These are phyloP conservation scores for Coemansia javaensis DNA, from an alignment of 192 early-diverging fungal genomes.

Conservation along the genomic window DNA sequence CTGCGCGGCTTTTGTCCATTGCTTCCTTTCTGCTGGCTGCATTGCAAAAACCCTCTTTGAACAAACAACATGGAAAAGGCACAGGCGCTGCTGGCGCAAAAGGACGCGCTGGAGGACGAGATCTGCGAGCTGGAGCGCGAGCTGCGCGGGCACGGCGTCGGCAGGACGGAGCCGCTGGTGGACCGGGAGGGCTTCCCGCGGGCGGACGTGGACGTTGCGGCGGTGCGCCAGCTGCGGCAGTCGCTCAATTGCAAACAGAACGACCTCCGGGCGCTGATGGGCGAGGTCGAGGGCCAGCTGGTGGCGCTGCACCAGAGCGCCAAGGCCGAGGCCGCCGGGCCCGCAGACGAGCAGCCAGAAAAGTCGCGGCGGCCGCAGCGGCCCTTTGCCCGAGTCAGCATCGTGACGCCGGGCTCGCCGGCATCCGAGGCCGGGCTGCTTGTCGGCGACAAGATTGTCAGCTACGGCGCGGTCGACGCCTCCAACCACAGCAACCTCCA, in stretches of 20 bases:
- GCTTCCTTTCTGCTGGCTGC: too few species aligned
- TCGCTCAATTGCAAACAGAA: constrained; percentile 53
- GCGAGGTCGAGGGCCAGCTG: constrained; percentile 52
- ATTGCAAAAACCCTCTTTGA: too few species aligned
- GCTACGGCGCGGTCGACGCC: constrained; percentile 15
- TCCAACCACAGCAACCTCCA: constrained; percentile 19
- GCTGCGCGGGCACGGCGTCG: constrained; percentile 41
- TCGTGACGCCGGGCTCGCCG: constrained; percentile 32
- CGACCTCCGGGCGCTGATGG: constrained; percentile 56
- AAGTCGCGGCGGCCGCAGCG: neutral
- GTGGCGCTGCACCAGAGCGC: constrained; percentile 37
- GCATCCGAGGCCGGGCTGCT: constrained; percentile 32
- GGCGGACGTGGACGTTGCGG: constrained; percentile 61
- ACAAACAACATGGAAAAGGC: constrained; percentile 25
- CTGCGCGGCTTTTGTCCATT: too few species aligned
- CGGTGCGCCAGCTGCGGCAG: constrained; percentile 52
- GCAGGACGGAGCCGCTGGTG: constrained; percentile 52
- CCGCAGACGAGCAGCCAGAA: too few species aligned
- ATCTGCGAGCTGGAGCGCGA: constrained; percentile 22
- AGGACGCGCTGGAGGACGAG: constrained; percentile 27
- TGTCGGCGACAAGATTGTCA: constrained; percentile 31
- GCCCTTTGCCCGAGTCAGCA: constrained; percentile 42
- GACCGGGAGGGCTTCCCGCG: constrained; percentile 64
- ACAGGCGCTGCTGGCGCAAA: constrained; percentile 28
- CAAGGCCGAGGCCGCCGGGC: neutral